Evolutionary conservation across 192 early-diverging fungal species (phyloP), one percentile per base, ranked within the genome.

Genomic region (Irineochytrium annulatum): DNA sequence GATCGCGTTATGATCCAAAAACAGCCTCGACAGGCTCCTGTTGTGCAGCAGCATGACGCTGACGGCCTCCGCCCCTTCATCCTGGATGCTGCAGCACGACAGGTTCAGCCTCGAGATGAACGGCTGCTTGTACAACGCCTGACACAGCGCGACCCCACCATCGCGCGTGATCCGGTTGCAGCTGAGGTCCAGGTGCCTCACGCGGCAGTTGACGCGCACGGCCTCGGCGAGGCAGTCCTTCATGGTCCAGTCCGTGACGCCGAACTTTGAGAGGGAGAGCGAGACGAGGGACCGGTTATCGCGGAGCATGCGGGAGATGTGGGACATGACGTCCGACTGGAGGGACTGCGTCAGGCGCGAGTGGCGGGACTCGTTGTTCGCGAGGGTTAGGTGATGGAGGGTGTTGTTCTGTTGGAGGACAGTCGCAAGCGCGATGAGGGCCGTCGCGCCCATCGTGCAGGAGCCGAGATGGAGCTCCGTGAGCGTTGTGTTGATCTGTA

Each of bases 31-130:
- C 2, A 79, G 57, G 24, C 45, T 54, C n/a, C 33, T 55, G 60
- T 79, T 79, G 55, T 72, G 60, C 34, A 43, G 27, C 35, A 79
- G 46, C 67, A 79, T 66, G 13, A 57, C 26, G 30, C 52, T 34
- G 1, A 76, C 68, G 0, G 77, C 78, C 48, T 72, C 72, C 8
- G 75, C 74, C 37, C 78, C 78, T 60, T 80, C 74, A 51, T 80
- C 72, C 60, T 77, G 74, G 5, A 80, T 68, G 24, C 69, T 37
- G 51, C 75, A 77, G 52, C 67, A 75, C 45, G 67, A 70, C 16
- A 80, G 68, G 41, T 69, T 77, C 48, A 80, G 52, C 3, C 58
- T 45, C 4, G 41, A 51, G 29, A 80, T 35, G 14, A 60, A 63
- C 1, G 61, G 44, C 31, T 80, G 71, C n/a, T 60, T 65, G 41